phyloP scores from a whole-genome alignment of 495 filamentous ascomycete genomes.

The Neurospora discreta region DNA sequence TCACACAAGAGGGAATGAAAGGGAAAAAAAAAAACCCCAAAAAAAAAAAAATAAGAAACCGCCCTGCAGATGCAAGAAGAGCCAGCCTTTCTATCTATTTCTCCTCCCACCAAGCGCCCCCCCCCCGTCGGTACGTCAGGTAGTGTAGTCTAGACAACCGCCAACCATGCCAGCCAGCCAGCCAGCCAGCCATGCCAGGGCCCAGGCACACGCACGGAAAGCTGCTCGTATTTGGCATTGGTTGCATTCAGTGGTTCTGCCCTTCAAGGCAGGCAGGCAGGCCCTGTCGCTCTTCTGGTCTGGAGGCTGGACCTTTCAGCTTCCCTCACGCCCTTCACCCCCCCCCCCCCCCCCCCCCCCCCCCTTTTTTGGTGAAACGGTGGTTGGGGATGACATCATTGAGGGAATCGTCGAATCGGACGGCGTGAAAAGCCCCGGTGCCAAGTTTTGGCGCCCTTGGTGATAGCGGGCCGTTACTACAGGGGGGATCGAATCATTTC shows the following conservation, averaged over 20 bases:
- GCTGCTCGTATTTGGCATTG: background rate
- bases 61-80: background rate
- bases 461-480: background rate
- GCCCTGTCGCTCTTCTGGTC: background rate
- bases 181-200: background rate
- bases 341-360: background rate
- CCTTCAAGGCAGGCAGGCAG: background rate
- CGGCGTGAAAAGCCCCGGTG: background rate
- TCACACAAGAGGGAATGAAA: background rate
- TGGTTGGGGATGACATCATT: background rate
- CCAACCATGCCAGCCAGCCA: background rate
- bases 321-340: background rate
- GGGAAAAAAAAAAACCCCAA: background rate
- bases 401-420: background rate
- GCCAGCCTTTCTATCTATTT: background rate
- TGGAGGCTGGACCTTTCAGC: background rate
- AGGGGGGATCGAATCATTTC: background rate
- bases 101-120: background rate
- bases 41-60: background rate
- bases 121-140: background rate
- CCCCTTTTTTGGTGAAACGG: background rate
- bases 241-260: background rate
- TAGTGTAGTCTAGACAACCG: background rate
- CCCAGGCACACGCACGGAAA: background rate
- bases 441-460: background rate